phyloP scores from a whole-genome alignment of 2,329 filamentous ascomycete species.

The Cladorrhinum sp. region DNA sequence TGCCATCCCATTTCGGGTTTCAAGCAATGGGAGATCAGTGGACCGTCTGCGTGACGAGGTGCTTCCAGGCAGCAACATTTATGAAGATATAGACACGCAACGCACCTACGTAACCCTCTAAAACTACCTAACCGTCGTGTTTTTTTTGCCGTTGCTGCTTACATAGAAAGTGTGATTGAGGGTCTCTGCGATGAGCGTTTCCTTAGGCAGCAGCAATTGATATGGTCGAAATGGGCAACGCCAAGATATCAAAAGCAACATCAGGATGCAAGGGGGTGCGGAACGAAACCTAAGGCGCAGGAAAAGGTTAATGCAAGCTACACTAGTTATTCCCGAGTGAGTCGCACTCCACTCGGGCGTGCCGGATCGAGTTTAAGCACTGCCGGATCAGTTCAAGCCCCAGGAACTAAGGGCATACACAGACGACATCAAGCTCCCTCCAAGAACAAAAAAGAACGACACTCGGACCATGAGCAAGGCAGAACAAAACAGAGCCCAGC shows the following conservation, averaged over 20 bases:
- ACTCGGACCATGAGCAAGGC: neutral
- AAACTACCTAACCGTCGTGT: neutral
- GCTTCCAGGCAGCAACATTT: neutral
- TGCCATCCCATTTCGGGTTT: neutral
- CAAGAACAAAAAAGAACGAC: neutral
- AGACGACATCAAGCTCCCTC: neutral
- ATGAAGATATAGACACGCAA: neutral
- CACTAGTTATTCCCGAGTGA: neutral
- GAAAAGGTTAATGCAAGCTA: neutral
- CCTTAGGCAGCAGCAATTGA: neutral
- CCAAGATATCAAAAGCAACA: neutral
- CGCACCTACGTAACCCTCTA: neutral
- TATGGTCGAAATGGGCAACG: neutral
- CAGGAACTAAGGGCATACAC: neutral
- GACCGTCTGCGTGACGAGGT: too few relatives aligned
- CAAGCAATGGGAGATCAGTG: neutral
- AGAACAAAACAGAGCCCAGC: neutral
- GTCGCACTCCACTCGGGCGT: neutral
- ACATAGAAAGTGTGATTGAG: neutral
- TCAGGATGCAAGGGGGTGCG: neutral
- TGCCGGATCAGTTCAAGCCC: neutral
- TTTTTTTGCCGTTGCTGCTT: neutral
- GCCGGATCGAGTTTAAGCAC: neutral
- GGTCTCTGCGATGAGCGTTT: neutral
- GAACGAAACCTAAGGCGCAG: neutral